Evolutionary conservation across 2,329 filamentous ascomycete genomes (phyloP).

Genomic region (Cadophora gregata): DNA sequence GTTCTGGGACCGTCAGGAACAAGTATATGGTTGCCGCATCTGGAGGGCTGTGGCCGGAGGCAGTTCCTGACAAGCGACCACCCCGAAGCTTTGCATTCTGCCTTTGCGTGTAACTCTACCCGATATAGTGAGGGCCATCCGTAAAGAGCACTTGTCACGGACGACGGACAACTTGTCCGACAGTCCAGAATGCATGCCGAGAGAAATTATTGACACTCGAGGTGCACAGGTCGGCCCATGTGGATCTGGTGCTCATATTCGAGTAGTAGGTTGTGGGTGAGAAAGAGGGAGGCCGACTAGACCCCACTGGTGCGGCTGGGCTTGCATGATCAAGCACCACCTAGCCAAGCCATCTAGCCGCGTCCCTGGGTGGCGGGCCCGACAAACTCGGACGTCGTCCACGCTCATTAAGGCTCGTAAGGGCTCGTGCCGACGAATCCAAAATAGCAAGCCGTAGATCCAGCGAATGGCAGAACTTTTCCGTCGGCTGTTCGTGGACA

Average conservation of each 20-base stretch:
- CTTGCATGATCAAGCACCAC: conserved; percentile 13
- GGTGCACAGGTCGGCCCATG: too few species aligned
- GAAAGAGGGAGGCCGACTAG: neutral
- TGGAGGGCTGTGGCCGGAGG: too few species aligned
- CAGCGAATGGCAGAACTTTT: neutral
- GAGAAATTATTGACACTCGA: neutral
- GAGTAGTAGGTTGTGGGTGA: neutral
- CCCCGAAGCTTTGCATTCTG: neutral
- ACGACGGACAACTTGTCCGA: neutral
- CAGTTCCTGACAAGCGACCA: conserved; percentile 1
- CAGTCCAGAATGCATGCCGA: neutral
- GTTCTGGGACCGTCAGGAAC: neutral
- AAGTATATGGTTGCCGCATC: too few species aligned
- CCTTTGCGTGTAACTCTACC: too few species aligned
- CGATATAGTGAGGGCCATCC: neutral
- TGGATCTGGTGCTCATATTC: too few species aligned
- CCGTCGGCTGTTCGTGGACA: neutral
- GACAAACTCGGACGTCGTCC: neutral
- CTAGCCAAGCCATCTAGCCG: conserved; percentile 10
- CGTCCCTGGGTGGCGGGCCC: neutral
- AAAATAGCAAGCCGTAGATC: neutral
- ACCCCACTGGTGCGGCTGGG: neutral
- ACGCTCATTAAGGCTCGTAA: neutral
- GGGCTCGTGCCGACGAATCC: neutral
- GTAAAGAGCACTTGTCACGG: neutral